These are phyloP conservation scores for Vicia faba DNA, from an alignment of 306 rosid species.

Conservation along the genomic window DNA sequence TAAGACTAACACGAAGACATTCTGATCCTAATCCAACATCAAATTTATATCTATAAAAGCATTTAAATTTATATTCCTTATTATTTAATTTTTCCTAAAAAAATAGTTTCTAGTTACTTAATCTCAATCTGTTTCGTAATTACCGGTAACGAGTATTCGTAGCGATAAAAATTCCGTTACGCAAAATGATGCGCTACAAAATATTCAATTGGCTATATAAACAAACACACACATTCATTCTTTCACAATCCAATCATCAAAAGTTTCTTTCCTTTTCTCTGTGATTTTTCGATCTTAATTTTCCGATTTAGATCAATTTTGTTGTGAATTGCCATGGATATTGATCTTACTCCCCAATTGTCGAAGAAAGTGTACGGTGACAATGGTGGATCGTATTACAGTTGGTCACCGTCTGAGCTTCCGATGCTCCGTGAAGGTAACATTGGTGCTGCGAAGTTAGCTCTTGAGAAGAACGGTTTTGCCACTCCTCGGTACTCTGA, in stretches of 20 bases:
- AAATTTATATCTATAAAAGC: too few species aligned
- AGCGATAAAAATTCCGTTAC: too few species aligned
- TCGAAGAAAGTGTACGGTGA: constrained; percentile 59
- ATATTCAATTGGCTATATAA: too few species aligned
- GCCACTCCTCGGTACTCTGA: constrained; percentile 76
- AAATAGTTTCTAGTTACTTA: too few species aligned
- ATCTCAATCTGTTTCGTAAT: too few species aligned
- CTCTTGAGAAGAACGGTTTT: constrained; percentile 69
- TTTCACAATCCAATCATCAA: not conserved
- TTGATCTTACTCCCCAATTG: constrained; percentile 75
- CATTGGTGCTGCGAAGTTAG: constrained; percentile 76
- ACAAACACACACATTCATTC: not conserved
- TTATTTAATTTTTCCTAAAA: too few species aligned
- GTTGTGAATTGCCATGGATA: constrained; percentile 48
- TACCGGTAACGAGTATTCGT: too few species aligned
- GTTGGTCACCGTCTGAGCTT: constrained; percentile 78
- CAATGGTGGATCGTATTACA: constrained; percentile 66
- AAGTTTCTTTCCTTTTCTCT: not conserved
- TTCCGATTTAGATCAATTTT: not conserved
- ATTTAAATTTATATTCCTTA: too few species aligned
- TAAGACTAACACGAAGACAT: too few species aligned
- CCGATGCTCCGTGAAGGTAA: constrained; percentile 75
- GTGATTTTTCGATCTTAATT: not conserved
- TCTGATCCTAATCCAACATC: too few species aligned
- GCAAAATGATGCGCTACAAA: too few species aligned